Conservation (phyloP, 2,329 filamentous ascomycete genomes). For the Aspergillus ustus region DNA sequence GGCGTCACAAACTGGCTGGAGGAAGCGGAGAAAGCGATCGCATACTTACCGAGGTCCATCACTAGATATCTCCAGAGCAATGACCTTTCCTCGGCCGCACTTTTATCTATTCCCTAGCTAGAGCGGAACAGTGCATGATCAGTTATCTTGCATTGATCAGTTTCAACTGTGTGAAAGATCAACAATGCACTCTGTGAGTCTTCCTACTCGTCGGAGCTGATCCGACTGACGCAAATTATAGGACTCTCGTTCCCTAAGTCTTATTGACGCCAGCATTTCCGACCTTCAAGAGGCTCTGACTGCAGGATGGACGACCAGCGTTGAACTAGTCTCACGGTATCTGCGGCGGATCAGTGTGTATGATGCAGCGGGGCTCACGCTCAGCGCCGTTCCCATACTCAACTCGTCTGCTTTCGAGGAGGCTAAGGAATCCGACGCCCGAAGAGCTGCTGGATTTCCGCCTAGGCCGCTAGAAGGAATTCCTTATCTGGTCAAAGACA, state of each 20-base stretch:
- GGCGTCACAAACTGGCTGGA: background rate
- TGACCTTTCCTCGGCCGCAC: background rate
- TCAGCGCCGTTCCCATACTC: constrained; percentile 57
- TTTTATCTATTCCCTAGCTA: background rate
- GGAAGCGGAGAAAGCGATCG: background rate
- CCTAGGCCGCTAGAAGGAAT: constrained; percentile 58
- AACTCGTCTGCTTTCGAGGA: constrained; percentile 53
- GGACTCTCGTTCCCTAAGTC: constrained; percentile 22
- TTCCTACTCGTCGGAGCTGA: background rate
- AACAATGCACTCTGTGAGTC: constrained; percentile 10
- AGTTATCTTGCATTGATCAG: background rate
- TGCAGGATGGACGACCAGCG: constrained; percentile 46
- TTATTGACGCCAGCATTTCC: constrained; percentile 55
- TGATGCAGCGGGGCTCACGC: constrained; percentile 46
- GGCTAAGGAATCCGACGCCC: constrained; percentile 53
- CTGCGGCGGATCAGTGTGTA: constrained; percentile 54
- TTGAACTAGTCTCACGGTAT: constrained; percentile 53
- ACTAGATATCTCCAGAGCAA: background rate
- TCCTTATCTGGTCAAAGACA: constrained; percentile 63
- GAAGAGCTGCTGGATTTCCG: constrained; percentile 44
- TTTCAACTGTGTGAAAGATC: background rate
- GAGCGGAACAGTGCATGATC: background rate
- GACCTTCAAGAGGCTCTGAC: constrained; percentile 51
- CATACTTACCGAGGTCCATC: background rate
- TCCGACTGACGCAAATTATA: background rate